Conservation (phyloP, 108 stramenopile species). For the Nitzschia sp. region DNA sequence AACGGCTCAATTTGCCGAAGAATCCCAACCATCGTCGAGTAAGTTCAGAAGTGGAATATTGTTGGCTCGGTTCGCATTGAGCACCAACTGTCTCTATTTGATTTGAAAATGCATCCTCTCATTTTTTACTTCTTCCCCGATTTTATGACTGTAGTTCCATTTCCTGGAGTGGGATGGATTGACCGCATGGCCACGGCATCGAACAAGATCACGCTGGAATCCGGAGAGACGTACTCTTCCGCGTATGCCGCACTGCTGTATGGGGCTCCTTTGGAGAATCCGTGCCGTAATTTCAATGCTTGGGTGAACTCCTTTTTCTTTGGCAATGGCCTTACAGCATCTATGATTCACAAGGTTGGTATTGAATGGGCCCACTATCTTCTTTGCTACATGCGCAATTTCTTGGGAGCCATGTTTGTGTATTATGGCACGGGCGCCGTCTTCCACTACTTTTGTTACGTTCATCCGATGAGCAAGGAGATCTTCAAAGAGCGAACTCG, state of each 20-base stretch:
- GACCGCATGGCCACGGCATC: slow-evolving; percentile 40
- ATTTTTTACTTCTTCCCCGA: not conserved
- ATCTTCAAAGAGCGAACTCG: slow-evolving; percentile 48
- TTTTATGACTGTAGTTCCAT: slow-evolving; percentile 44
- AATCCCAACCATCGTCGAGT: slow-evolving; percentile 13
- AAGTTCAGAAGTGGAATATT: no score
- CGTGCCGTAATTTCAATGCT: slow-evolving; percentile 67
- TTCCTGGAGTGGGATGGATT: slow-evolving; percentile 52
- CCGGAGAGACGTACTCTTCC: slow-evolving; percentile 40
- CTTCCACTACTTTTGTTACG: slow-evolving; percentile 69
- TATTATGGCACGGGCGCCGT: slow-evolving; percentile 63
- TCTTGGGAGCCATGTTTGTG: slow-evolving; percentile 53
- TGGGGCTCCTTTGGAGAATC: slow-evolving; percentile 38
- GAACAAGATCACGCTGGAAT: slow-evolving; percentile 13
- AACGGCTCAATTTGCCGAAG: not conserved
- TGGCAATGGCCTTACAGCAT: slow-evolving; percentile 21
- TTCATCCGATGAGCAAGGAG: slow-evolving; percentile 44
- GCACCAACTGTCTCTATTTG: no score
- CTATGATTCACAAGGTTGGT: slow-evolving; percentile 28
- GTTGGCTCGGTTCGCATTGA: not conserved
- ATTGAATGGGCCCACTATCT: slow-evolving; percentile 51
- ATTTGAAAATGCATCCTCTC: no score
- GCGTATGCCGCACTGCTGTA: slow-evolving; percentile 55
- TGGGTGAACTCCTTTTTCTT: slow-evolving; percentile 65
- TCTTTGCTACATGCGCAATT: slow-evolving; percentile 69